Conservation (phyloP, 78 protist species). For the Cavenderia fasciculata region DNA sequence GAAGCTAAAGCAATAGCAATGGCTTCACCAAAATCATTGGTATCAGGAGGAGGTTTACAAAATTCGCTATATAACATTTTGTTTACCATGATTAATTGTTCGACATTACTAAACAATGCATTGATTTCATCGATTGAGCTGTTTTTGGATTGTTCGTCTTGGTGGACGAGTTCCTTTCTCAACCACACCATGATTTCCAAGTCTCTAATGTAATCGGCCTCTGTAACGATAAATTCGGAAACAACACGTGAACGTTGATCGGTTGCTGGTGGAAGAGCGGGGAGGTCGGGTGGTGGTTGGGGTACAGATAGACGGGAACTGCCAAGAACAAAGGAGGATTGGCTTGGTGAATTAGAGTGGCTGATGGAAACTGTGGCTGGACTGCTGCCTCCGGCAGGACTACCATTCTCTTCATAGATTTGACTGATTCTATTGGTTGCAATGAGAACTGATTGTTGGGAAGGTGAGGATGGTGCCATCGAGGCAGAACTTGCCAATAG, state of each 20-base stretch:
- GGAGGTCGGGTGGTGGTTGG: slow-evolving; percentile 45
- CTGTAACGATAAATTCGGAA: slow-evolving; percentile 53
- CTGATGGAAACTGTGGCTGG: neutral
- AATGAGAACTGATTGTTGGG: neutral
- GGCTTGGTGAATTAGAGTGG: neutral
- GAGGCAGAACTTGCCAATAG: neutral
- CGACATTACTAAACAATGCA: slow-evolving; percentile 62
- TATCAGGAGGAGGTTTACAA: neutral
- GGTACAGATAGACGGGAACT: slow-evolving; percentile 37
- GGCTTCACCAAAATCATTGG: neutral
- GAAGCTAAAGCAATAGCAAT: slow-evolving; percentile 42
- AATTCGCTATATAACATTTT: slow-evolving; percentile 27
- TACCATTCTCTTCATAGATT: neutral
- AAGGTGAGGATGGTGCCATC: neutral
- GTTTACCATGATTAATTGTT: slow-evolving; percentile 40
- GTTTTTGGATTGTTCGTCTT: slow-evolving; percentile 13
- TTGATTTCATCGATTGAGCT: slow-evolving; percentile 43
- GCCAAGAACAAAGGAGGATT: neutral
- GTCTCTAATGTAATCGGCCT: slow-evolving; percentile 64
- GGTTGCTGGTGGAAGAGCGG: slow-evolving; percentile 7
- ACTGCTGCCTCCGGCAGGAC: neutral
- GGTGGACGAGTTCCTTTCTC: slow-evolving; percentile 24
- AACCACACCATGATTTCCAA: slow-evolving; percentile 73
- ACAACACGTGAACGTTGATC: slow-evolving; percentile 47
- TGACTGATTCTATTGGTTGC: neutral